Evolutionary conservation across 2,329 filamentous ascomycete genomes (phyloP).

Genomic region (Aspergillus sp.): DNA sequence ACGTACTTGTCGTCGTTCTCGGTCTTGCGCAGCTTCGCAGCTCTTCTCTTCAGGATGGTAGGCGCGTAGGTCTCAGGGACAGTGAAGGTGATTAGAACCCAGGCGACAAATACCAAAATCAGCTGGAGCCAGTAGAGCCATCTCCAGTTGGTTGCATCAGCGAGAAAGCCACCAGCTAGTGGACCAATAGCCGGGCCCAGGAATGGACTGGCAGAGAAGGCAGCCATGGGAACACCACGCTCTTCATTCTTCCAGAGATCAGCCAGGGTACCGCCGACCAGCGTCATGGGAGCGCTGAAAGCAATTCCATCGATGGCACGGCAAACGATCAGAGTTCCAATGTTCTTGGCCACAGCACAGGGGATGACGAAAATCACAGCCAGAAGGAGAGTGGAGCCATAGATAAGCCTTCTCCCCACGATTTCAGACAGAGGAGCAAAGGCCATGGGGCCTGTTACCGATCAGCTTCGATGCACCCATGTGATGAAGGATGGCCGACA

Average conservation of each 20-base stretch:
- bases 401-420: conserved; percentile 68
- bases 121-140: conserved; percentile 88
- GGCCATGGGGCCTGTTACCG: conserved; percentile 61
- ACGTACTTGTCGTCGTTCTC: conserved; percentile 67
- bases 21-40: conserved; percentile 66
- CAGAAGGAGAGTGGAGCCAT: conserved; percentile 63
- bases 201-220: conserved; percentile 79
- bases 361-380: conserved; percentile 79
- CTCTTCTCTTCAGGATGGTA: conserved; percentile 68
- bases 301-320: conserved; percentile 77
- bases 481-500: conserved; percentile 1
- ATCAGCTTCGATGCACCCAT: conserved; percentile 9
- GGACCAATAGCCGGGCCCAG: conserved; percentile 76
- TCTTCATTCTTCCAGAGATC: conserved; percentile 85
- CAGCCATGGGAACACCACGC: conserved; percentile 81
- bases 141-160: conserved; percentile 69
- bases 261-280: conserved; percentile 77
- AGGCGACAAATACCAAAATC: conserved; percentile 68
- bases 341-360: conserved; percentile 73
- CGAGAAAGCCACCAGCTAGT: conserved; percentile 72
- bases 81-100: conserved; percentile 78
- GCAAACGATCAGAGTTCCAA: conserved; percentile 71
- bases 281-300: conserved; percentile 81
- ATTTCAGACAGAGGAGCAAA: conserved; percentile 79
- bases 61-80: conserved; percentile 87